phyloP scores from a whole-genome alignment of 768 basidiomycete species.

The Naematelia aurantialba region DNA sequence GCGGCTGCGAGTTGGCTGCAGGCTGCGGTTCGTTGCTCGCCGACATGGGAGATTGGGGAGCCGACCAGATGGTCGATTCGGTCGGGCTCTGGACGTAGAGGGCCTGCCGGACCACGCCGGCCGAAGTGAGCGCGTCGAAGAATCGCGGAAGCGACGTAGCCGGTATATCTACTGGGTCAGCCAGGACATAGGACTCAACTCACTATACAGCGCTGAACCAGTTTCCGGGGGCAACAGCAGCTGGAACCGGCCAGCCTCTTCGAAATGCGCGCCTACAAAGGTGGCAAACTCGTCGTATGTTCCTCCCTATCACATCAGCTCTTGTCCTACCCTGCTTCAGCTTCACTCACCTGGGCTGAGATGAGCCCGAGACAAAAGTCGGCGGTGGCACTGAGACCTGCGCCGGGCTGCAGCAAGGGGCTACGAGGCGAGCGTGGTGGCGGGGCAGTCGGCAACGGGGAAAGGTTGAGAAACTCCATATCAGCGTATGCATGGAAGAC shows the following conservation, averaged over 20 bases:
- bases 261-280: not conserved
- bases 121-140: not conserved
- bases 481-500: too few relatives aligned
- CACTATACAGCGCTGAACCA: not conserved
- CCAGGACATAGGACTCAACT: not conserved
- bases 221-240: not conserved
- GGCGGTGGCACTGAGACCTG: not conserved
- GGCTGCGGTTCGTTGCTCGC: not conserved
- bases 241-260: not conserved
- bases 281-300: not conserved
- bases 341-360: not conserved
- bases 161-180: not conserved
- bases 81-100: not conserved
- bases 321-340: not conserved
- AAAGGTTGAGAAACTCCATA: not conserved
- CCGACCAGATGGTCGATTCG: not conserved
- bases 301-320: not conserved
- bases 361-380: not conserved
- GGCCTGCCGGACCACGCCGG: not conserved
- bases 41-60: not conserved
- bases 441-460: not conserved
- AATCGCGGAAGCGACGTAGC: not conserved
- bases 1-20: not conserved
- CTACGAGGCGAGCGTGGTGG: not conserved
- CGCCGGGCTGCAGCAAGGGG: not conserved